These are phyloP conservation scores for Myriosclerotinia curreyana DNA, from an alignment of 2,329 filamentous ascomycete species.

Conservation along the genomic window DNA sequence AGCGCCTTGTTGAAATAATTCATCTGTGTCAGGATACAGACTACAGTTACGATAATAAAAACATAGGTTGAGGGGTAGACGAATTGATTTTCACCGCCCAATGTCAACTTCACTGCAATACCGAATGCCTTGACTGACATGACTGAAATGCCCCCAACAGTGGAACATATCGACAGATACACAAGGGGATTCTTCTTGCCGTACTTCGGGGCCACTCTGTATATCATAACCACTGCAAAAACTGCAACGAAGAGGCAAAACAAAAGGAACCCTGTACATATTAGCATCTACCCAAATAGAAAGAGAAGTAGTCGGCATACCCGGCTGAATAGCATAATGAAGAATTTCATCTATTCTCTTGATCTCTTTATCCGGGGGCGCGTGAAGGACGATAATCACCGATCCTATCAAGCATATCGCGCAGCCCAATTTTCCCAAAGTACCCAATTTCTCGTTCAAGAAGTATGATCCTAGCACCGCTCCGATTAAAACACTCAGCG, in stretches of 20 bases:
- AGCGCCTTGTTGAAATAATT: slow-evolving; percentile 99
- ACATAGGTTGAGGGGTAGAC: slow-evolving; percentile 93
- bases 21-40: slow-evolving; percentile 98
- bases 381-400: slow-evolving; percentile 95
- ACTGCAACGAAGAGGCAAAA: slow-evolving; percentile 77
- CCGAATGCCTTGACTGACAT: slow-evolving; percentile 99
- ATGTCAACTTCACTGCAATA: slow-evolving; percentile 92
- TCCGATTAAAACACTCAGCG: slow-evolving; percentile 90
- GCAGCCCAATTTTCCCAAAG: slow-evolving; percentile 87
- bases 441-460: slow-evolving; percentile 84
- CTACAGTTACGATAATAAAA: slow-evolving; percentile 86
- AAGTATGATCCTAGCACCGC: slow-evolving; percentile 95
- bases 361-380: slow-evolving; percentile 89
- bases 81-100: slow-evolving; percentile 93
- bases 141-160: slow-evolving; percentile 93
- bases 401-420: slow-evolving; percentile 95
- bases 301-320: slow-evolving; percentile 49
- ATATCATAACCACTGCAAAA: slow-evolving; percentile 94
- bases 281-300: slow-evolving; percentile 21
- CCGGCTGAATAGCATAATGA: slow-evolving; percentile 83
- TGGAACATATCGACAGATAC: slow-evolving; percentile 96
- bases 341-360: slow-evolving; percentile 89
- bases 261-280: slow-evolving; percentile 67
- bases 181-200: slow-evolving; percentile 95
- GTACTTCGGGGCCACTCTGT: slow-evolving; percentile 82